Conservation (phyloP, 202 grass and related monocot species). For the Hordeum pubiflorum region DNA sequence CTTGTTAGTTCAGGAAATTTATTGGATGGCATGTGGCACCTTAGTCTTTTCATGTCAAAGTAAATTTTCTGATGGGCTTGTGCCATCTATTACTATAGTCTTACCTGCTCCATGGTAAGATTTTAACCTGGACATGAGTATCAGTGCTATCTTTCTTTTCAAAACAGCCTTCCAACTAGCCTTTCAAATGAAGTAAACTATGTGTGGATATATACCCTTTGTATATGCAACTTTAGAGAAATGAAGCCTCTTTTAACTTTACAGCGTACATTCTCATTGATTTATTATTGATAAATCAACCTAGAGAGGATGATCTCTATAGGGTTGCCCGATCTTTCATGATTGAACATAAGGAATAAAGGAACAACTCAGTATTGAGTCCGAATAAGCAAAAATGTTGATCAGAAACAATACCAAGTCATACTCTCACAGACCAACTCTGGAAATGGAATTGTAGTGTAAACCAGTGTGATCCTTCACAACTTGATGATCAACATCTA, state of each 20-base stretch:
- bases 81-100: background rate
- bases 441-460: background rate
- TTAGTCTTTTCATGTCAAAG: background rate
- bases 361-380: background rate
- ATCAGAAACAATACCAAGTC: constrained; percentile 1
- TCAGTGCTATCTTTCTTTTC: background rate
- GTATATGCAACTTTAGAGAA: background rate
- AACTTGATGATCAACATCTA: background rate
- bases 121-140: background rate
- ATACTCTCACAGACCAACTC: background rate
- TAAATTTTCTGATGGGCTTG: background rate
- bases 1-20: constrained; percentile 3
- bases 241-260: background rate
- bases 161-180: background rate
- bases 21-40: background rate
- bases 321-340: background rate
- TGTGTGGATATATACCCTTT: background rate
- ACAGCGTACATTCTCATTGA: background rate
- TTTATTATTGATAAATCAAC: background rate
- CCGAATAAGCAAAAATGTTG: background rate
- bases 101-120: background rate
- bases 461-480: background rate
- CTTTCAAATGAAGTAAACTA: background rate
- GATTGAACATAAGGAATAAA: background rate
- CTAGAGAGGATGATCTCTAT: background rate